Conservation (phyloP, 208 protist species). For the Trypanosoma scelopori region DNA sequence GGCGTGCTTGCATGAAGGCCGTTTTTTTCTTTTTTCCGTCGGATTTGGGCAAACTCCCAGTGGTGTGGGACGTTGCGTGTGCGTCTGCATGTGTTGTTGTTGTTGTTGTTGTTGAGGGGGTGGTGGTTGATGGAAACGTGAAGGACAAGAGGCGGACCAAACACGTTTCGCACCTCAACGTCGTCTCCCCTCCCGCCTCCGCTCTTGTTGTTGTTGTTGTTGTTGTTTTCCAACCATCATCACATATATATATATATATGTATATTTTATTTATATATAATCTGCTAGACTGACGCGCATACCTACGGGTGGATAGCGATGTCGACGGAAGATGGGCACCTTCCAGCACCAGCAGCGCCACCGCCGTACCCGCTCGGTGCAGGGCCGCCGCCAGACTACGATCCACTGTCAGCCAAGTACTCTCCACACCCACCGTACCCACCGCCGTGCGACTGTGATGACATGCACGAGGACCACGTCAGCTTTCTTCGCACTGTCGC, state of each 20-base stretch:
- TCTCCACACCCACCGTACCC: constrained; percentile 22
- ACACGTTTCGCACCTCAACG: no score
- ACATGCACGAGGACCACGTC: constrained; percentile 86
- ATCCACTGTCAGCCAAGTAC: constrained; percentile 7
- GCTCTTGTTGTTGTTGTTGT: no score
- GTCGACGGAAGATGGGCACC: neutral
- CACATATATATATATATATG: no score
- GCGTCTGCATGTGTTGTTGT: no score
- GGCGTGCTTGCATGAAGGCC: constrained; percentile 31
- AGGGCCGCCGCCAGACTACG: neutral
- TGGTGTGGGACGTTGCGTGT: no score
- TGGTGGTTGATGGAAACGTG: no score
- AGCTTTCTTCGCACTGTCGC: constrained; percentile 86
- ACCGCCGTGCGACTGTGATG: constrained; percentile 33
- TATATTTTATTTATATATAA: no score
- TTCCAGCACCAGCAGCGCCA: neutral
- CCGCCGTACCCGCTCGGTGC: constrained; percentile 11
- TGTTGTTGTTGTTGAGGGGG: no score
- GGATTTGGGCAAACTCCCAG: neutral
- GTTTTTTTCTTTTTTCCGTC: no score
- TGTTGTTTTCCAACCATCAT: no score
- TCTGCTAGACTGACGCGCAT: neutral
- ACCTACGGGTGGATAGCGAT: neutral
- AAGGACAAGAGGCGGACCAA: no score
- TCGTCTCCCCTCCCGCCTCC: no score